These are phyloP conservation scores for Pseudogymnoascus sp. DNA, from an alignment of 2,329 filamentous ascomycete genomes.

Conservation along the genomic window DNA sequence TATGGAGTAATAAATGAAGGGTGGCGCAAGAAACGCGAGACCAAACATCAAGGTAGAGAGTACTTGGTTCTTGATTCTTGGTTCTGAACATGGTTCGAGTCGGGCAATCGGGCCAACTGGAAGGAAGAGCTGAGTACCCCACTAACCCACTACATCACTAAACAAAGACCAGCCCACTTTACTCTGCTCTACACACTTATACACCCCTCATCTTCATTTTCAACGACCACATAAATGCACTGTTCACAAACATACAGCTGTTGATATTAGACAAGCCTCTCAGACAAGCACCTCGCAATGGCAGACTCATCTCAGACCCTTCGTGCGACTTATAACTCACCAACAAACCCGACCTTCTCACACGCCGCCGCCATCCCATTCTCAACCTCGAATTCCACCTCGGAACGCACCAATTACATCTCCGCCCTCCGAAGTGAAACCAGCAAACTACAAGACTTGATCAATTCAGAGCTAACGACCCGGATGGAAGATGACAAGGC, in stretches of 20 bases:
- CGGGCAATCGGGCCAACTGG: not conserved
- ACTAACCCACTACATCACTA: not conserved
- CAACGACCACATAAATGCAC: not conserved
- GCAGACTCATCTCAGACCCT: conserved; percentile 26
- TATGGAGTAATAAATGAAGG: not conserved
- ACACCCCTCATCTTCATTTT: not conserved
- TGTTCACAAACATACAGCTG: not conserved
- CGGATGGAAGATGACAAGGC: conserved; percentile 68
- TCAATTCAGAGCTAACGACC: conserved; percentile 64
- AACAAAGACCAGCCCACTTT: not conserved
- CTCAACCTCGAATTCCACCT: conserved; percentile 31
- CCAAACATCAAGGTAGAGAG: conserved; percentile 1
- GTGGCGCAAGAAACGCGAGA: not conserved
- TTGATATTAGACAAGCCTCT: not conserved
- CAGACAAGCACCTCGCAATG: not conserved
- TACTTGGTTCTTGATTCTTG: not conserved
- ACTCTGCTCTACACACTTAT: not conserved
- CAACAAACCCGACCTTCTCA: conserved; percentile 41
- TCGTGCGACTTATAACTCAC: conserved; percentile 47
- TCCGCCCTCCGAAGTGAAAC: conserved; percentile 49
- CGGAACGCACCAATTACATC: conserved; percentile 54
- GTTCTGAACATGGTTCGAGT: not conserved
- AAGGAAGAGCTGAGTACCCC: not conserved
- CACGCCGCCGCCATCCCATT: conserved; percentile 32
- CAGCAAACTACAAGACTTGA: conserved; percentile 50